Evolutionary conservation across 306 rosid species (phyloP), one percentile per base, ranked within the genome.

Genomic region (Glycine latifolia): DNA sequence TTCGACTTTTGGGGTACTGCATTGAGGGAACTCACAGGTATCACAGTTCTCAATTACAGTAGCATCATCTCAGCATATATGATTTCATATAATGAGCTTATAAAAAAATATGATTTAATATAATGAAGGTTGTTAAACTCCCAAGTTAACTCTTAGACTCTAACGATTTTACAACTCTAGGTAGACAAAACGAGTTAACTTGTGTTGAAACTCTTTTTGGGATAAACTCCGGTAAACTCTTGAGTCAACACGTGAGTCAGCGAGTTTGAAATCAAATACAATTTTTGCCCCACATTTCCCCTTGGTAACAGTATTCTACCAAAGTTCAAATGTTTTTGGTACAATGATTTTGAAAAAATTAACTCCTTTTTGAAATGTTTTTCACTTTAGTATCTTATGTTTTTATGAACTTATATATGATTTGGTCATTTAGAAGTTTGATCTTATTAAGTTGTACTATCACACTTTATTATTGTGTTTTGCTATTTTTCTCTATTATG

Each of bases 11-110:
- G 89, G 98, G 98, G 53, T 91, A 86, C 83, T 95, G 98, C 56
- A 69, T 95, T 0, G 98, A 95, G 83, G 98, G 98, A 75, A 95
- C 90, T 85, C 92, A 91, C 71, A 92, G 97, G 98, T 94, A 85
- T 79, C 26, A 43, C 71, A 47, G 26, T 82, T 86, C 76, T 43
- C 68, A 78, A 14, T 3, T 67, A 39, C 77, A 33, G 41, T 9
- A 44, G 20, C 67, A 43, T 16, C 46, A 31, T 77, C 35, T 74
- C 73, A 17, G 3, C 49, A 53, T 50, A 5, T 59, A 66, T 26
- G 49, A n/a, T 68, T 67, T 50, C 58, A 81, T 61, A 49, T 56
- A 16, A 0, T 2, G 4, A 37, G 41, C 41, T 37, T 37, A 37
- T 37, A 37, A 37, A 37, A 37, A 37, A 37, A 3, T 37, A 37